phyloP scores from a whole-genome alignment of 495 filamentous ascomycete genomes.

The Xylaria venustula region DNA sequence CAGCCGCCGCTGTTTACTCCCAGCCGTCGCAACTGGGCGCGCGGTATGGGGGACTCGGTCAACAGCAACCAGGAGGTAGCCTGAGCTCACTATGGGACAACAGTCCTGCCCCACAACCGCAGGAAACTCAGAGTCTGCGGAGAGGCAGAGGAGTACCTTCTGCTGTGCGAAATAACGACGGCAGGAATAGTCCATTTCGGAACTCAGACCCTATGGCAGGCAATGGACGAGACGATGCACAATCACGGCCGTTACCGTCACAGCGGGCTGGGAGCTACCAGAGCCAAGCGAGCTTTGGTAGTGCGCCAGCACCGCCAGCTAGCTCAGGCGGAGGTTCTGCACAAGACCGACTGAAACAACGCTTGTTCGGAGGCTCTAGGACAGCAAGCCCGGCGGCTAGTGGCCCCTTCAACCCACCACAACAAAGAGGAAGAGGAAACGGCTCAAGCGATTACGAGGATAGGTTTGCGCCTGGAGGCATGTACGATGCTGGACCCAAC shows the following conservation, averaged over 20 bases:
- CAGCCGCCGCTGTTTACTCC: constrained; percentile 50
- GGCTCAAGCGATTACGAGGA: constrained; percentile 43
- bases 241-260: constrained; percentile 63
- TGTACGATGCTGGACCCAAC: constrained; percentile 28
- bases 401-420: constrained; percentile 41
- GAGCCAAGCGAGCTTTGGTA: constrained; percentile 33
- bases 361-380: constrained; percentile 47
- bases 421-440: constrained; percentile 28
- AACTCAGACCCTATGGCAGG: constrained; percentile 36
- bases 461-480: constrained; percentile 40
- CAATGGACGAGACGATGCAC: constrained; percentile 31
- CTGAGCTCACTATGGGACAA: constrained; percentile 87
- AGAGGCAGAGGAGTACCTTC: constrained; percentile 37
- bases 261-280: constrained; percentile 75
- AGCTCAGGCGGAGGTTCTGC: constrained; percentile 34
- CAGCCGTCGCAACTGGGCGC: constrained; percentile 48
- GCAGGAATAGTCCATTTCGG: constrained; percentile 27
- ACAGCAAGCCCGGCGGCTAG: constrained; percentile 38
- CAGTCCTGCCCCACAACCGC: constrained; percentile 36
- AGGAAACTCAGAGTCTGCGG: constrained; percentile 57
- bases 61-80: constrained; percentile 37
- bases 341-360: constrained; percentile 50
- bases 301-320: constrained; percentile 34
- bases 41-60: constrained; percentile 48
- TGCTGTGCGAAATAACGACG: constrained; percentile 24